These are phyloP conservation scores for Sorghum bicolor DNA, from an alignment of 176 grass and related monocot species.

Conservation along the genomic window DNA sequence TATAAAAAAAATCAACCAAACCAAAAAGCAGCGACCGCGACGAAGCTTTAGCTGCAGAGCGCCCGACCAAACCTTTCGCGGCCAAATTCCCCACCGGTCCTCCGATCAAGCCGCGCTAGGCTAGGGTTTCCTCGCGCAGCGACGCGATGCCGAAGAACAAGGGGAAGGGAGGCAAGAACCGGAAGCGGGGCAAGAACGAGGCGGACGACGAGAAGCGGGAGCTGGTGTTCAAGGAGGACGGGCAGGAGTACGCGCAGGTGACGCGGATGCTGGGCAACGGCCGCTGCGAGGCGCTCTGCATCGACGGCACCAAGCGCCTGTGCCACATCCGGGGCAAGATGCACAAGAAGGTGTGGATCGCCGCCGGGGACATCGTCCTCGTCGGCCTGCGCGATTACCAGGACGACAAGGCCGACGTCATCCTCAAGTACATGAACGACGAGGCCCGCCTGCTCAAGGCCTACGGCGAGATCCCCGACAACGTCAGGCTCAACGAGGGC, in stretches of 20 bases:
- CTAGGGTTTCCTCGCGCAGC: background rate
- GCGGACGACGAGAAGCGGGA: slow-evolving; percentile 91
- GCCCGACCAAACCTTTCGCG: background rate
- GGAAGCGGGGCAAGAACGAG: slow-evolving; percentile 90
- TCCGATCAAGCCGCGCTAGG: background rate
- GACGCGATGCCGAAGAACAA: slow-evolving; percentile 78
- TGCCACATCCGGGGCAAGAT: slow-evolving; percentile 86
- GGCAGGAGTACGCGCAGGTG: slow-evolving; percentile 91
- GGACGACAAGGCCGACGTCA: slow-evolving; percentile 90
- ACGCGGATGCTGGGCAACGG: slow-evolving; percentile 68
- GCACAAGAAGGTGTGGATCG: slow-evolving; percentile 94
- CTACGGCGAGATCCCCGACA: slow-evolving; percentile 60
- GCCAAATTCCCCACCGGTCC: background rate
- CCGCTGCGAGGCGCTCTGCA: slow-evolving; percentile 71
- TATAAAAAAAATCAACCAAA: background rate
- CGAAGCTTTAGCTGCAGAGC: background rate
- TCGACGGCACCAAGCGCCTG: slow-evolving; percentile 70
- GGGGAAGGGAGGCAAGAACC: slow-evolving; percentile 94
- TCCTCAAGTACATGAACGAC: slow-evolving; percentile 88
- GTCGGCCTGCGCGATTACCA: slow-evolving; percentile 82
- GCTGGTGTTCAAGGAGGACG: slow-evolving; percentile 92
- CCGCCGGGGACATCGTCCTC: slow-evolving; percentile 74
- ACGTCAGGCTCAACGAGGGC: slow-evolving; percentile 60
- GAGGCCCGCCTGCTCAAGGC: slow-evolving; percentile 57
- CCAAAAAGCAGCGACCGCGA: background rate